Conservation (phyloP, 1,284 basidiomycete genomes). For the Cystobasidium pallidum region DNA sequence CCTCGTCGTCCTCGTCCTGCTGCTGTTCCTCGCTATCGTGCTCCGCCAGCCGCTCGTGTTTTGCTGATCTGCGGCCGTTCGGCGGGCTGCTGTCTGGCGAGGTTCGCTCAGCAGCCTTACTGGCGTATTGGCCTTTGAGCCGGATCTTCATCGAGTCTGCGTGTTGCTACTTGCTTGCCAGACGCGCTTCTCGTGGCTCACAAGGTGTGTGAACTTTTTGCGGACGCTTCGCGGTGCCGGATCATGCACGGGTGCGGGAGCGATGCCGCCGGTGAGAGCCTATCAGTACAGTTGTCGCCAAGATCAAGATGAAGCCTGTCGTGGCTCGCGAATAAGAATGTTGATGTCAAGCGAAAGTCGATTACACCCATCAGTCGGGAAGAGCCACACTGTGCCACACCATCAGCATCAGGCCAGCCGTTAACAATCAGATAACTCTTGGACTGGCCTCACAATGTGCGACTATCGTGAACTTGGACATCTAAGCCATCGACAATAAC, state of each 20-base stretch:
- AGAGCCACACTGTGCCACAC: neutral
- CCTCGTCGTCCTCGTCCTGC: constrained; percentile 18
- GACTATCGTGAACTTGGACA: no score
- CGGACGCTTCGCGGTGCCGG: neutral
- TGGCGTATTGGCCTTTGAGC: constrained; percentile 40
- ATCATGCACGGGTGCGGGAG: no score
- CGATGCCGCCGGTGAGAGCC: no score
- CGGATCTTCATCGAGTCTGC: constrained; percentile 32
- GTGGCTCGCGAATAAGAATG: no score
- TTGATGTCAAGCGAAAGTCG: neutral
- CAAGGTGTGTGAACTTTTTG: constrained; percentile 13
- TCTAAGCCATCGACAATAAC: no score
- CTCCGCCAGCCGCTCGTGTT: neutral
- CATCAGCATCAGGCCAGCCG: no score
- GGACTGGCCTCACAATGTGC: neutral
- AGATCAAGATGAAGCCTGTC: neutral
- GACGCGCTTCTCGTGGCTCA: neutral
- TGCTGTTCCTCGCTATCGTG: neutral
- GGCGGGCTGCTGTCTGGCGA: constrained; percentile 6
- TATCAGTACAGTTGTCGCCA: no score
- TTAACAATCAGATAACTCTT: neutral
- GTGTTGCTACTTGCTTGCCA: neutral
- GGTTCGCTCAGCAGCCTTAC: neutral
- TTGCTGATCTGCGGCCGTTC: constrained; percentile 7
- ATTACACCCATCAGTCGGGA: neutral